These are phyloP conservation scores for Hemerocallis citrina DNA, from an alignment of 106 monocot species.

Conservation along the genomic window DNA sequence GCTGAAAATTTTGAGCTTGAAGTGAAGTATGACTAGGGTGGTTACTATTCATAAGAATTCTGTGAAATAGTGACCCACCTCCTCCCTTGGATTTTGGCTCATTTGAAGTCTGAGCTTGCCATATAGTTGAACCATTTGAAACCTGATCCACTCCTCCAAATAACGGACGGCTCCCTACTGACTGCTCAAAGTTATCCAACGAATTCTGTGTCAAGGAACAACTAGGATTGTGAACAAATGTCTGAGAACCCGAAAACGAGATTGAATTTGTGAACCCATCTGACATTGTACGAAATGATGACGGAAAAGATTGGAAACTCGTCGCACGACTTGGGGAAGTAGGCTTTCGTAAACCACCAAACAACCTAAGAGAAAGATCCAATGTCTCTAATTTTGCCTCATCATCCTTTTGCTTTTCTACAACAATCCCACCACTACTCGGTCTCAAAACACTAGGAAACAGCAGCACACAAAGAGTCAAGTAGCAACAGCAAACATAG, in stretches of 20 bases:
- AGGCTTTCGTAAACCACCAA: constrained; percentile 27
- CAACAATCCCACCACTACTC: constrained; percentile 9
- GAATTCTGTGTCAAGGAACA: constrained; percentile 81
- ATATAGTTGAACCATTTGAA: constrained; percentile 24
- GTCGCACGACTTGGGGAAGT: constrained; percentile 16
- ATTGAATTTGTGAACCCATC: constrained; percentile 55
- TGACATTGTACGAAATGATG: constrained; percentile 49
- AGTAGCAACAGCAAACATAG: too few relatives aligned
- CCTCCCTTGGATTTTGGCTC: constrained; percentile 33
- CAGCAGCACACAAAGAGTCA: constrained; percentile 39
- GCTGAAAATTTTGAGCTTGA: constrained; percentile 16
- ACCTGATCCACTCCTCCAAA: constrained; percentile 52
- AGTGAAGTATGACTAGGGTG: constrained; percentile 11
- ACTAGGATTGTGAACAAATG: constrained; percentile 72
- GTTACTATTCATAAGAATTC: constrained; percentile 31
- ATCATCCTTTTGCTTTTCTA: constrained; percentile 23
- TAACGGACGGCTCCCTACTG: constrained; percentile 58
- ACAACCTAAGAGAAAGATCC: constrained; percentile 68
- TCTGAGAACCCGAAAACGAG: constrained; percentile 60
- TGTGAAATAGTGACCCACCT: constrained; percentile 30
- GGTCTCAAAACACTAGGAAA: constrained; percentile 30
- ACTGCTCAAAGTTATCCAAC: constrained; percentile 64
- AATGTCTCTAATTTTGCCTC: constrained; percentile 40
- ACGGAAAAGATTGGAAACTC: constrained; percentile 52
- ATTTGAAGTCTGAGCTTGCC: constrained; percentile 46